Percentiles rank a stretch among this genome's conserved stretches.
Conservation (phyloP, 306 rosid genomes). For the Vachellia collinsii region DNA sequence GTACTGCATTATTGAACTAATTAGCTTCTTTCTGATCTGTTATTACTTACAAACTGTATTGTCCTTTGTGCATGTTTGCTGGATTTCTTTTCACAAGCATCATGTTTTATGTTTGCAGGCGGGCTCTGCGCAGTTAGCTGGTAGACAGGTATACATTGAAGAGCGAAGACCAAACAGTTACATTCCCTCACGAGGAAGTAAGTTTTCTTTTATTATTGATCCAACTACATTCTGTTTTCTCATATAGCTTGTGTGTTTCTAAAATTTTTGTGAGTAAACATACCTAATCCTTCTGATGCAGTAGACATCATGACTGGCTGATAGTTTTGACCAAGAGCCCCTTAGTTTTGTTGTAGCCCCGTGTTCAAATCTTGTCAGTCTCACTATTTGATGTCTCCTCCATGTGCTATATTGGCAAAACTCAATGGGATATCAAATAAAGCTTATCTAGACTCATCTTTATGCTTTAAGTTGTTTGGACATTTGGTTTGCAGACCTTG, state of each 20-base stretch:
- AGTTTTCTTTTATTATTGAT: constrained; percentile 15
- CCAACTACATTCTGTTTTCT: not conserved
- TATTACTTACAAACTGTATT: not conserved
- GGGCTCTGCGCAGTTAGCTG: constrained; percentile 75
- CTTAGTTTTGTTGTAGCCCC: not conserved
- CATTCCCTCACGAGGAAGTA: constrained; percentile 86
- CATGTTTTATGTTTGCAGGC: constrained; percentile 54
- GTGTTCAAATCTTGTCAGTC: not conserved
- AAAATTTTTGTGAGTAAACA: not conserved
- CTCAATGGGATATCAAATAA: not conserved
- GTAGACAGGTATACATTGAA: constrained; percentile 87
- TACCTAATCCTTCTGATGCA: not conserved
- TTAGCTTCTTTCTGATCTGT: not conserved
- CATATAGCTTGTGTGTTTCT: not conserved
- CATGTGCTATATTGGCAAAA: not conserved
- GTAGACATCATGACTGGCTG: not conserved
- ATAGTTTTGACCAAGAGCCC: constrained; percentile 3
- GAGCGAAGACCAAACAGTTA: constrained; percentile 93
- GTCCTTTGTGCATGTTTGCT: not conserved
- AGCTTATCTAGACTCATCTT: not conserved
- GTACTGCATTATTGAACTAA: not conserved
- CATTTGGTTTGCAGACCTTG: not conserved
- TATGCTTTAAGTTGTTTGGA: not conserved
- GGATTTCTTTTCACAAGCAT: constrained; percentile 1
- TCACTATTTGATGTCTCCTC: not conserved